phyloP scores from a whole-genome alignment of 1,139 yeast genomes.

The Hansenula lynferdii region DNA sequence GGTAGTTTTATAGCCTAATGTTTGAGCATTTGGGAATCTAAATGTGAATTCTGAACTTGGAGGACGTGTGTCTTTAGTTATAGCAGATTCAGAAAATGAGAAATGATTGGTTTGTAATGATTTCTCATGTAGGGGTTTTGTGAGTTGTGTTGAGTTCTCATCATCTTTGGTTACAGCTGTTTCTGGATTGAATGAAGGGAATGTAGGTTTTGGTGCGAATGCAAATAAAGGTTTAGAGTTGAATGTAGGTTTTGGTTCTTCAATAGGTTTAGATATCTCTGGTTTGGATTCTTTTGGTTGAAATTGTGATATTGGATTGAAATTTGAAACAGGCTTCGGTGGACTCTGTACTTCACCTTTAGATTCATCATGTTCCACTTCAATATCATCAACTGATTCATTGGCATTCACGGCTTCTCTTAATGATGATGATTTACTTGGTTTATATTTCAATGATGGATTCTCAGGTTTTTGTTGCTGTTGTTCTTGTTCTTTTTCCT shows the following conservation, averaged over 20 bases:
- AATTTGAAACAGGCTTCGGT: background rate
- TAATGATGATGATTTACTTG: conserved; percentile 30
- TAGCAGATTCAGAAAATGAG: background rate
- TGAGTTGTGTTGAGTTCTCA: background rate
- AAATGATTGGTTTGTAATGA: background rate
- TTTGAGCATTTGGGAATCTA: conserved; percentile 17
- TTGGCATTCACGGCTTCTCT: conserved; percentile 25
- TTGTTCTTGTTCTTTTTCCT: conserved; percentile 2
- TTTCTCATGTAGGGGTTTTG: background rate
- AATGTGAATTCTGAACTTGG: conserved; percentile 6
- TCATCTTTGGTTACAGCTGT: background rate
- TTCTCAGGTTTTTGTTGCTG: conserved; percentile 4
- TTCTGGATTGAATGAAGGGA: background rate
- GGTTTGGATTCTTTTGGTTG: background rate
- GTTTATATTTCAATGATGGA: conserved; percentile 25
- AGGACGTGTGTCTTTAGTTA: background rate
- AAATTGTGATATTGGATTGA: background rate
- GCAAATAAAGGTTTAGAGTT: conserved; percentile 1
- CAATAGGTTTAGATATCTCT: background rate
- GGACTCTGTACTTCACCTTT: conserved; percentile 1
- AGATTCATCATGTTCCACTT: conserved; percentile 7
- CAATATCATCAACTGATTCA: conserved; percentile 7
- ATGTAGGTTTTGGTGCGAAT: background rate
- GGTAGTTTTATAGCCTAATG: conserved; percentile 8
- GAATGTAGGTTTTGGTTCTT: background rate